Conservation (phyloP, 116 monocot genomes). For the Trichopus zeylanicus region DNA sequence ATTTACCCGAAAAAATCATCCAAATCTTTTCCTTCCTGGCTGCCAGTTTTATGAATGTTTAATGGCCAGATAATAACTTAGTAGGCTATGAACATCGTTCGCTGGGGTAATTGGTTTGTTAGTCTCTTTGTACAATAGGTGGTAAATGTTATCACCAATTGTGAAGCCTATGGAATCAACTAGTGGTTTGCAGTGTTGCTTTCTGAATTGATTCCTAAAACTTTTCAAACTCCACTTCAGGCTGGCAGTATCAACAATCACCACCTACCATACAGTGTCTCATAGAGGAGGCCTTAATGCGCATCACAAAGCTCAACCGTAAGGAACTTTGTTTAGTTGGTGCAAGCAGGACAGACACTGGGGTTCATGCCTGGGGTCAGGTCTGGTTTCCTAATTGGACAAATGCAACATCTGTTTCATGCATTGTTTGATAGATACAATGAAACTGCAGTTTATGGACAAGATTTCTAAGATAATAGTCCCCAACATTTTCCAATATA, state of each 20-base stretch:
- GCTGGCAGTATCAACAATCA: constrained; percentile 82
- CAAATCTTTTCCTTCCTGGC: too few species aligned
- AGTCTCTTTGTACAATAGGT: neutral
- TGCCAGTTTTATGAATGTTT: too few species aligned
- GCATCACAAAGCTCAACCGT: constrained; percentile 54
- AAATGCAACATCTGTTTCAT: too few species aligned
- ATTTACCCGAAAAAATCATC: too few species aligned
- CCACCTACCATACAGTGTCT: constrained; percentile 65
- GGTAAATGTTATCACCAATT: neutral
- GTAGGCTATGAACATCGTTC: too few species aligned
- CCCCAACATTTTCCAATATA: neutral
- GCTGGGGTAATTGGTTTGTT: too few species aligned
- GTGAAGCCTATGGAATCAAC: too few species aligned
- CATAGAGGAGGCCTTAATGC: constrained; percentile 51
- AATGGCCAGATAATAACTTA: too few species aligned
- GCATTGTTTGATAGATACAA: neutral
- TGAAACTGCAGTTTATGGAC: too few species aligned
- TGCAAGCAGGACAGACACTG: constrained; percentile 71
- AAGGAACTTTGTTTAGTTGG: constrained; percentile 63
- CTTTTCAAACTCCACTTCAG: constrained; percentile 29
- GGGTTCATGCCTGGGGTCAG: constrained; percentile 92
- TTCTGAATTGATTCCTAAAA: neutral
- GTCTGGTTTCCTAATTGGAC: constrained; percentile 21
- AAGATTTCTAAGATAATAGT: too few species aligned
- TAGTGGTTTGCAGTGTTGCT: too few species aligned